These are phyloP conservation scores for Penicillium vulpinum DNA, from an alignment of 2,329 filamentous ascomycete genomes.

Conservation along the genomic window DNA sequence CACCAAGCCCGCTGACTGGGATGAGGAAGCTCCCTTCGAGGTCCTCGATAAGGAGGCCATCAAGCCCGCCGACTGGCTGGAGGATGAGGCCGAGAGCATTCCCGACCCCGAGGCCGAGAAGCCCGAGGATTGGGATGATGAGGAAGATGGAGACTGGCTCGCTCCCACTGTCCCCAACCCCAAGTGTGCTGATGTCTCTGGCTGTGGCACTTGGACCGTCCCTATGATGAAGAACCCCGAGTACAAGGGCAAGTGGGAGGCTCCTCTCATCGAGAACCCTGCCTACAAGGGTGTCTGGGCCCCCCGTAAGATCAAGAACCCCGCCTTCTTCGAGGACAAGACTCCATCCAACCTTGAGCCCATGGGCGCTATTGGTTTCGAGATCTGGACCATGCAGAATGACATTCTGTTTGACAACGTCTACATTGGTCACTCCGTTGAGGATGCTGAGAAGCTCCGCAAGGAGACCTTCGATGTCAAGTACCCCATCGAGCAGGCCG, in stretches of 20 bases:
- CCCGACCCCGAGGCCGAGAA: slow-evolving; percentile 94
- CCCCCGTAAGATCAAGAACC: slow-evolving; percentile 95
- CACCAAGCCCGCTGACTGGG: slow-evolving; percentile 97
- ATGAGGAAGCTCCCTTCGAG: slow-evolving; percentile 96
- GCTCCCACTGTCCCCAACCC: slow-evolving; percentile 89
- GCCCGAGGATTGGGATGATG: slow-evolving; percentile 99
- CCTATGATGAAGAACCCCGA: slow-evolving; percentile 91
- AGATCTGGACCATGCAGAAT: slow-evolving; percentile 99
- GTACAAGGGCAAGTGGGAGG: slow-evolving; percentile 99
- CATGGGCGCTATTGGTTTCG: slow-evolving; percentile 89
- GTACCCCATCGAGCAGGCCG: slow-evolving; percentile 75
- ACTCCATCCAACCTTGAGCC: slow-evolving; percentile 94
- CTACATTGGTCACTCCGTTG: slow-evolving; percentile 96
- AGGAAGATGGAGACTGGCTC: slow-evolving; percentile 98
- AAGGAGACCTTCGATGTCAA: slow-evolving; percentile 90
- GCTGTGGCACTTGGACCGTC: slow-evolving; percentile 89
- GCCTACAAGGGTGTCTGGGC: slow-evolving; percentile 96
- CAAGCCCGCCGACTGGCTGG: slow-evolving; percentile 94
- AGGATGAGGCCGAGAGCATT: slow-evolving; percentile 77
- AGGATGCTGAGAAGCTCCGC: slow-evolving; percentile 86
- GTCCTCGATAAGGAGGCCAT: slow-evolving; percentile 90
- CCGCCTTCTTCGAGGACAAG: slow-evolving; percentile 96
- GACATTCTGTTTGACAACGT: slow-evolving; percentile 99
- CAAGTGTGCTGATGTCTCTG: slow-evolving; percentile 90
- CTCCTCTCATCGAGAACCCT: slow-evolving; percentile 93